Base-by-base conservation (phyloP, 2,329 filamentous ascomycete genomes). In the Tolypocladium guangdongense region DNA sequence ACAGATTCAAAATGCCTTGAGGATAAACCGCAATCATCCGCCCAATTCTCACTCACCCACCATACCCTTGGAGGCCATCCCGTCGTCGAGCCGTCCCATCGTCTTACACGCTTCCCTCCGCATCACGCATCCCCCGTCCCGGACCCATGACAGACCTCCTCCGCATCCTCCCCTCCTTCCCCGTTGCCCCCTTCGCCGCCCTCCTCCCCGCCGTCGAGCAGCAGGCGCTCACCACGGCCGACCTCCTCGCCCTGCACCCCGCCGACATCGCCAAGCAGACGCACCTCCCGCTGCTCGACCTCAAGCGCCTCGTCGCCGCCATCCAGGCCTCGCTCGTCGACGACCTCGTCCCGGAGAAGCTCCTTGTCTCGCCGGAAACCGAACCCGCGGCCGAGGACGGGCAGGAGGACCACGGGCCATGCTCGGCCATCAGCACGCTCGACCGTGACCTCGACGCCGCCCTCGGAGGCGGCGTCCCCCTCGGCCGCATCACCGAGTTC, bases 221-320 rank as follows among this genome's bases (percentile, higher is more conserved):
- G 66, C 83, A 88, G 62, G 76, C 78, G 51, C 76, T 99, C 65
- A 87, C 87, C 30, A 88, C 87, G 35, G 84, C 83, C 61, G 93
- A 99, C 67, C 80, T 99, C 49, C 78, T 99, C 62, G 88, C 88
- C 3, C 83, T 95, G 57, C 88, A 96, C 64, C 79, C 85, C 4
- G 77, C 84, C 56, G 87, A 96, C 64, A 82, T 97, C 59, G 90
- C 90, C 54, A 93, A 88, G 73, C 86, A 89, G 67, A 91, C 90
- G 50, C 84, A 86, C 58, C 76, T 96, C 20, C 90, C 92, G 3
- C 75, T 92, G 8, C 78, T 86, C 39, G 90, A 96, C 64, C 77
- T 96, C 61, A 87, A 85, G 68, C 82, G 84, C 56, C 76, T 97
- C 37, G 79, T 82, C 57, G 77, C 78, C 53, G 83, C 84, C 52